Conservation (phyloP, 176 grass and related monocot genomes). For the Calamus simplicifolius region DNA sequence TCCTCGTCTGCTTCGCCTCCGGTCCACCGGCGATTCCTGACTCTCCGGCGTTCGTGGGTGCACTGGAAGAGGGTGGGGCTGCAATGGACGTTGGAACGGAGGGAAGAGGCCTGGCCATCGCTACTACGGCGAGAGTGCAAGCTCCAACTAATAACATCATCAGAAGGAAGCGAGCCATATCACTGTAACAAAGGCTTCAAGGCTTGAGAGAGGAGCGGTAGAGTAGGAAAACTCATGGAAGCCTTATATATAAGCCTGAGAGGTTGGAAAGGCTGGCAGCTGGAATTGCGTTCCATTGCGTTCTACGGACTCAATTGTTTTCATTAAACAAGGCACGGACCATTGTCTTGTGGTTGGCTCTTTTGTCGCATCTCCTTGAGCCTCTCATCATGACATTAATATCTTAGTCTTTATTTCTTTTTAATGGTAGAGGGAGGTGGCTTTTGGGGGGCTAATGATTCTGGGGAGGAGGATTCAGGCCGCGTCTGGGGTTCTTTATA, state of each 20-base stretch:
- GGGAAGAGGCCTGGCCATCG: slow-evolving; percentile 30
- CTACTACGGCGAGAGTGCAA: neutral
- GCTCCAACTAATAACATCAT: slow-evolving; percentile 18
- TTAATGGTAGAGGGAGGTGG: slow-evolving; percentile 19
- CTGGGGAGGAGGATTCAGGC: too few relatives aligned
- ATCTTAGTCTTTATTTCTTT: slow-evolving; percentile 7
- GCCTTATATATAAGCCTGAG: too few relatives aligned
- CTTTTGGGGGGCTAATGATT: slow-evolving; percentile 25
- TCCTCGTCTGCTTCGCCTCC: slow-evolving; percentile 9
- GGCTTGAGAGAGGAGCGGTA: neutral
- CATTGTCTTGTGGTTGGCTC: neutral
- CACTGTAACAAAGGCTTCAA: neutral
- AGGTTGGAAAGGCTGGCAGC: neutral
- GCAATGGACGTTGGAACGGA: slow-evolving; percentile 11
- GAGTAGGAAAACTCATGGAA: neutral
- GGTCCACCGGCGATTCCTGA: slow-evolving; percentile 6
- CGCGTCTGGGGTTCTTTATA: too few relatives aligned
- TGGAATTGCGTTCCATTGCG: too few relatives aligned
- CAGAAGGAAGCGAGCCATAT: slow-evolving; percentile 15
- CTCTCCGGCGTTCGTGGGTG: neutral
- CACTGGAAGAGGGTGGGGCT: slow-evolving; percentile 19
- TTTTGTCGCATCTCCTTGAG: slow-evolving; percentile 16
- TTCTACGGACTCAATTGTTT: too few relatives aligned
- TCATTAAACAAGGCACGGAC: too few relatives aligned
- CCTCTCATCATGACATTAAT: slow-evolving; percentile 2